Percentiles rank a stretch among this genome's conserved stretches.
phyloP scores from a whole-genome alignment of 495 filamentous ascomycete genomes.

The Neurospora tetrasperma region DNA sequence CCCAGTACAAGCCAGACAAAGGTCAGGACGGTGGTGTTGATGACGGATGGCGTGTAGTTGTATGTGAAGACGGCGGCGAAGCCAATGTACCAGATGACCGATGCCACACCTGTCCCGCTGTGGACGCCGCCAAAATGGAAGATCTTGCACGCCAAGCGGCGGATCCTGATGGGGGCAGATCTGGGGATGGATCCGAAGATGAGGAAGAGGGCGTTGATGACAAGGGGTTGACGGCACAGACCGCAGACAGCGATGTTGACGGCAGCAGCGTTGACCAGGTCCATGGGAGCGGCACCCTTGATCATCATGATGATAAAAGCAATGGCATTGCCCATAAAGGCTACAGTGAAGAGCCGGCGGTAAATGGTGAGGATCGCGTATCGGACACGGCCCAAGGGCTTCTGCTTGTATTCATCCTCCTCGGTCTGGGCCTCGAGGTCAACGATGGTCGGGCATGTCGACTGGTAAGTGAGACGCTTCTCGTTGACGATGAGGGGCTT shows the following conservation, averaged over 20 bases:
- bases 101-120: constrained; percentile 57
- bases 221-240: constrained; percentile 60
- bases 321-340: constrained; percentile 23
- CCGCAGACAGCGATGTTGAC: constrained; percentile 38
- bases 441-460: not conserved
- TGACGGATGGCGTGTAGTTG: constrained; percentile 20
- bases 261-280: constrained; percentile 30
- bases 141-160: constrained; percentile 54
- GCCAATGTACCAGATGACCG: constrained; percentile 58
- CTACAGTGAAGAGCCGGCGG: constrained; percentile 22
- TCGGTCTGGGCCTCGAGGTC: constrained; percentile 16
- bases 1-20: constrained; percentile 30
- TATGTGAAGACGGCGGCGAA: constrained; percentile 38
- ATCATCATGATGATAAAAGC: constrained; percentile 20
- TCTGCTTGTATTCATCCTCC: constrained; percentile 9
- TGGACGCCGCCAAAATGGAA: constrained; percentile 73
- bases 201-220: constrained; percentile 60
- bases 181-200: constrained; percentile 46
- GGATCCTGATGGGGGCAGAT: constrained; percentile 52
- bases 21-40: constrained; percentile 13
- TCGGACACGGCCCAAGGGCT: constrained; percentile 19
- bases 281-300: constrained; percentile 12
- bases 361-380: constrained; percentile 24
- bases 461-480: not conserved
- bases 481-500: constrained; percentile 2